These are phyloP conservation scores for Solanum paucissectum DNA, from an alignment of 257 asterid species.

Conservation along the genomic window DNA sequence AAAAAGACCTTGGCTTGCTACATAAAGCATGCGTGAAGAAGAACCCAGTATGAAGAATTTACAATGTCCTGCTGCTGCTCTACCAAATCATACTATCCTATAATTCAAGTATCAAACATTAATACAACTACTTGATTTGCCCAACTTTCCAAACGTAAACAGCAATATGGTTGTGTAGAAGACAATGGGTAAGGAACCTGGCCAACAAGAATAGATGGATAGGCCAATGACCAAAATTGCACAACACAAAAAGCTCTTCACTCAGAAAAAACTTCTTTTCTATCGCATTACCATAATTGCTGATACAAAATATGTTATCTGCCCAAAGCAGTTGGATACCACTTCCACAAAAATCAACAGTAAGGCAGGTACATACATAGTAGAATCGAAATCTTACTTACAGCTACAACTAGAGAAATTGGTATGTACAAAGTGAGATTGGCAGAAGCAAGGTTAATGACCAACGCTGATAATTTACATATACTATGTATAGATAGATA, in stretches of 20 bases:
- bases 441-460: slow-evolving; percentile 9
- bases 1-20: neutral
- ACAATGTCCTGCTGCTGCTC: neutral
- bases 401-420: neutral
- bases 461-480: slow-evolving; percentile 11
- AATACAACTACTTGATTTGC: neutral
- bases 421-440: slow-evolving; percentile 25
- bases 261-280: neutral
- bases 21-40: neutral
- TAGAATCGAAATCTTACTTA: neutral
- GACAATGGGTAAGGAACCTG: neutral
- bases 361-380: neutral
- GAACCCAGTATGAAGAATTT: neutral
- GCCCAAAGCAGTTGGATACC: neutral
- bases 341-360: neutral
- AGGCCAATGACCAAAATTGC: neutral
- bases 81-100: neutral
- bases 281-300: neutral
- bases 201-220: neutral
- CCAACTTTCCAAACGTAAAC: neutral
- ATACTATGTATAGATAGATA: slow-evolving; percentile 18
- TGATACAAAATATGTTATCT: neutral
- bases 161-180: neutral
- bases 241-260: neutral
- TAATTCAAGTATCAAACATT: neutral